phyloP scores from a whole-genome alignment of 1,284 basidiomycete species.

The Uromyces viciae-fabae region DNA sequence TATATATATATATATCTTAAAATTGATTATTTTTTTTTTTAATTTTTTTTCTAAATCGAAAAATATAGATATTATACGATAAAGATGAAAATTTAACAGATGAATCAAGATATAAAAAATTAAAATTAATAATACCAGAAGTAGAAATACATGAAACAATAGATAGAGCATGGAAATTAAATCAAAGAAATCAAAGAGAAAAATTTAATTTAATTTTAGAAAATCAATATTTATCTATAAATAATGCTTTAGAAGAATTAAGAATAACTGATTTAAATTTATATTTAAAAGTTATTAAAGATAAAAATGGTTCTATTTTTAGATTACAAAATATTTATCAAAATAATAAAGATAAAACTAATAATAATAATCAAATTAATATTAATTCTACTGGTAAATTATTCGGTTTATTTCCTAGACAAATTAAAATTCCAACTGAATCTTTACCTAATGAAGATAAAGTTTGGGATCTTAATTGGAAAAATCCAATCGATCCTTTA shows the following conservation, averaged over 20 bases:
- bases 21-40: too few species aligned
- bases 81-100: not conserved
- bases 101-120: not conserved
- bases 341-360: not conserved
- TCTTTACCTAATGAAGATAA: conserved; percentile 65
- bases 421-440: conserved; percentile 70
- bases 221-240: conserved; percentile 27
- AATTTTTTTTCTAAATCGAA: too few species aligned
- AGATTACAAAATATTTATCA: conserved; percentile 27
- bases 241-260: conserved; percentile 36
- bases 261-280: conserved; percentile 11
- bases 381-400: conserved; percentile 38
- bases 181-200: conserved; percentile 13
- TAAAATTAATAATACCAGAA: not conserved
- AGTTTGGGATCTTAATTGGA: conserved; percentile 46
- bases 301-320: conserved; percentile 20
- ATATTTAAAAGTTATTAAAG: conserved; percentile 12
- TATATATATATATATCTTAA: too few species aligned
- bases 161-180: conserved; percentile 39
- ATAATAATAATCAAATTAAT: not conserved
- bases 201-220: not conserved
- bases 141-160: conserved; percentile 41
- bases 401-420: conserved; percentile 73
- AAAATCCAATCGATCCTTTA: conserved; percentile 35
- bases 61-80: conserved; percentile 27